Conservation (phyloP, 2,329 filamentous ascomycete genomes). For the Tolypocladium cylindrosporum region DNA sequence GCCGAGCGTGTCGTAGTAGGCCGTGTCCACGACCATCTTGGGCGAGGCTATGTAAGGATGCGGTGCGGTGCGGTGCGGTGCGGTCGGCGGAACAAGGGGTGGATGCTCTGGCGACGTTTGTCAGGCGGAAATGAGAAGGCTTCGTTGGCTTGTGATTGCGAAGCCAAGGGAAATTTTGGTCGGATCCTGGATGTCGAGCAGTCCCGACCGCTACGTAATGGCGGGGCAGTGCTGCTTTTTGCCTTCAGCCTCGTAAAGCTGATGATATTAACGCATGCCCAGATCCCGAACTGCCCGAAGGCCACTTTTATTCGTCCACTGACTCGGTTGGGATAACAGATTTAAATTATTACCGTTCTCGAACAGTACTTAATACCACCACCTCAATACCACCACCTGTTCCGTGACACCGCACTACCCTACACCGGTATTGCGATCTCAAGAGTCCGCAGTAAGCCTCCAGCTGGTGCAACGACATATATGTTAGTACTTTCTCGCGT, state of each 20-base stretch:
- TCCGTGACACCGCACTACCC: too few relatives aligned
- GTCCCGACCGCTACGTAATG: conserved; percentile 22
- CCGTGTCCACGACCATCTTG: conserved; percentile 77
- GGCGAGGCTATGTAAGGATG: conserved; percentile 1
- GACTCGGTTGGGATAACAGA: not conserved
- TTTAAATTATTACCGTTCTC: too few relatives aligned
- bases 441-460: too few relatives aligned
- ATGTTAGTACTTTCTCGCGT: too few relatives aligned
- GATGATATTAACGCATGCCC: not conserved
- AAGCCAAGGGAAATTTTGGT: conserved; percentile 7
- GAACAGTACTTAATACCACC: too few relatives aligned
- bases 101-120: conserved; percentile 2
- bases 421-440: too few relatives aligned
- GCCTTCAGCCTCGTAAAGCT: not conserved
- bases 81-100: not conserved
- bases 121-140: not conserved
- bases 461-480: too few relatives aligned
- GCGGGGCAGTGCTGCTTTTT: conserved; percentile 19
- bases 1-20: conserved; percentile 80
- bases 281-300: not conserved
- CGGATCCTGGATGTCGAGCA: not conserved
- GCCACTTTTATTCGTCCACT: not conserved
- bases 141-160: not conserved
- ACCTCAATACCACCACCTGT: too few relatives aligned
- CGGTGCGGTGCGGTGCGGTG: not conserved